Base-by-base conservation (phyloP, 2,329 filamentous ascomycete species). In the Mycocentrospora acerina region DNA sequence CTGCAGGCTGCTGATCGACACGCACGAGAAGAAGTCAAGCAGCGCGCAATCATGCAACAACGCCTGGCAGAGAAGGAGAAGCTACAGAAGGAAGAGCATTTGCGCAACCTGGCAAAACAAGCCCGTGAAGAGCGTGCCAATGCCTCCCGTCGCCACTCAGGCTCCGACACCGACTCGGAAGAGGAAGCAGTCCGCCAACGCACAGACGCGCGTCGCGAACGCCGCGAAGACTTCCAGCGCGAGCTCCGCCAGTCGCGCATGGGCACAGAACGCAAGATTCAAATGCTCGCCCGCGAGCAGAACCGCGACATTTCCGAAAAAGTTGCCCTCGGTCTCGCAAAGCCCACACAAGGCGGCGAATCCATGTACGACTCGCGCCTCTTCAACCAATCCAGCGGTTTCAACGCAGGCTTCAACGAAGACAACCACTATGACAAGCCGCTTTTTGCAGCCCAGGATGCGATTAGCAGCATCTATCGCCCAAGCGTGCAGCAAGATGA, bases 401-500 rank as follows among this genome's bases (percentile, higher is more conserved):
- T 98, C 64, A 85, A 90, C 54, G 80, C 83, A 35, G 93, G 91
- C 1, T 90, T 96, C 77, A 98, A 98, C 67, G 93, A 98, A 68
- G 93, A 98, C 67, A 93, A 98, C 62, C 83, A 85, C 0, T 98
- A 97, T 71, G 93, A 97, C 68, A 97, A 97, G 71, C 93, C 93
- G 14, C 75, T 98, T 7, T 98, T 98, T 65, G 90, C 90, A 1
- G 91, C 93, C 11, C 90, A 96, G 64, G 91, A 97, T 62, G 91
- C 89, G 7, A 89, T 96, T 57, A 93, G 82, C 71, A 91, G 85
- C 66, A 97, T 98, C 53, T 98, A 98, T 69, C 80, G 90, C 24
- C 89, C 91, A 1, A 80, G 80, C 15, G 81, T 86, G 16, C 76
- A 78, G 29, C 83, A 85, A 40, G 81, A 85, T 29, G 84, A 82